Conservation (phyloP, 2,329 filamentous ascomycete species). For the Talaromyces sp. region DNA sequence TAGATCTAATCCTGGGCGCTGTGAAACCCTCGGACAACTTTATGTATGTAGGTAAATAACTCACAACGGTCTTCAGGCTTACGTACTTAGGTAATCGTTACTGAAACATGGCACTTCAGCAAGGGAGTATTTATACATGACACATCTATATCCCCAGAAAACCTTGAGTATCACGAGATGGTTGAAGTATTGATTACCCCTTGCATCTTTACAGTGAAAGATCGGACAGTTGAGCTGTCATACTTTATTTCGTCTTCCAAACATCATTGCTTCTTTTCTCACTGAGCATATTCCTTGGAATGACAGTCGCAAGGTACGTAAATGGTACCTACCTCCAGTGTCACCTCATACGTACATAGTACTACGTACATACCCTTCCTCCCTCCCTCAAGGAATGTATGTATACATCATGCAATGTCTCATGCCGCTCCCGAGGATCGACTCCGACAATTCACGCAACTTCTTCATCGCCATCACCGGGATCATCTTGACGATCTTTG, state of each 20-base stretch:
- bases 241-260: neutral
- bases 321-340: neutral
- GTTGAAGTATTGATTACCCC: neutral
- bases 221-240: neutral
- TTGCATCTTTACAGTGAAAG: neutral
- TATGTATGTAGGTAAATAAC: neutral
- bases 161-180: conserved; percentile 1
- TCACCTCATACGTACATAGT: neutral
- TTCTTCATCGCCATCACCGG: neutral
- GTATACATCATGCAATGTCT: neutral
- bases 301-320: neutral
- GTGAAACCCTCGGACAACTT: conserved; percentile 1
- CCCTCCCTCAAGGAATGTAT: neutral
- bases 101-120: neutral
- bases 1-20: neutral
- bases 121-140: neutral
- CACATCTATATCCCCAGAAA: neutral
- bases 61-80: neutral
- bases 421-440: neutral
- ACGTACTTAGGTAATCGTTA: neutral
- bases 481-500: neutral
- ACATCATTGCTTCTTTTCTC: neutral
- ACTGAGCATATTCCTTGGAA: neutral
- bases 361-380: neutral
- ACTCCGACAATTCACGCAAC: neutral